Evolutionary conservation across 106 monocot species (phyloP).

Genomic region (Dendrobium catenatum): DNA sequence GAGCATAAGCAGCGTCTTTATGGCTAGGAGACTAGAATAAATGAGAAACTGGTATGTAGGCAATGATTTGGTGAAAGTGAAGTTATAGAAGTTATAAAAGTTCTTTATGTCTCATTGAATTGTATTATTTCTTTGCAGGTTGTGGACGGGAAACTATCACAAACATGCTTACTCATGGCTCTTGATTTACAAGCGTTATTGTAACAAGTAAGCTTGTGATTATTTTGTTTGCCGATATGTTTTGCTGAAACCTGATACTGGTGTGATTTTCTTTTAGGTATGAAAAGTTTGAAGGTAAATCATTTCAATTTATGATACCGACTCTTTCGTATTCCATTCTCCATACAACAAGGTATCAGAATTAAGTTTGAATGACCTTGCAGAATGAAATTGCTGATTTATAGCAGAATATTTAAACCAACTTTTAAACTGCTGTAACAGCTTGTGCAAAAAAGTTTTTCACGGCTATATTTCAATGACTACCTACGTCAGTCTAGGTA

Average conservation of each 20-base stretch:
- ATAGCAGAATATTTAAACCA: not conserved
- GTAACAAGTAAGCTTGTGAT: constrained; percentile 61
- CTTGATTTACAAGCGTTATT: constrained; percentile 81
- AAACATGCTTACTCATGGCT: constrained; percentile 70
- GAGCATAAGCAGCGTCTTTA: too few species aligned
- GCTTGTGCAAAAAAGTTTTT: constrained; percentile 99
- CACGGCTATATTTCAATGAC: constrained; percentile 79
- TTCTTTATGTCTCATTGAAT: not conserved
- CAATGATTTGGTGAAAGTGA: too few species aligned
- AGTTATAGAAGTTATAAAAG: too few species aligned
- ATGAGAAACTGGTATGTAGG: too few species aligned
- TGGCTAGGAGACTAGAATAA: too few species aligned
- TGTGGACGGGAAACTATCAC: constrained; percentile 92
- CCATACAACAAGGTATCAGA: constrained; percentile 87
- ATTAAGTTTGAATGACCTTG: not conserved
- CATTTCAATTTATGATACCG: constrained; percentile 75
- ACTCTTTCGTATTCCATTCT: constrained; percentile 92
- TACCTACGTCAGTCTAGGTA: constrained; percentile 75
- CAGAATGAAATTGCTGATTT: not conserved
- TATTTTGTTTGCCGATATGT: not conserved
- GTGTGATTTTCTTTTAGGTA: constrained; percentile 32
- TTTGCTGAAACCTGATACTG: not conserved
- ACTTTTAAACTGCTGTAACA: constrained; percentile 21
- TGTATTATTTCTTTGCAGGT: constrained; percentile 33
- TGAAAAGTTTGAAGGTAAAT: constrained; percentile 66